These are phyloP conservation scores for Sanghuangporus sanghuang DNA, from an alignment of 1,284 basidiomycete genomes.

Conservation along the genomic window DNA sequence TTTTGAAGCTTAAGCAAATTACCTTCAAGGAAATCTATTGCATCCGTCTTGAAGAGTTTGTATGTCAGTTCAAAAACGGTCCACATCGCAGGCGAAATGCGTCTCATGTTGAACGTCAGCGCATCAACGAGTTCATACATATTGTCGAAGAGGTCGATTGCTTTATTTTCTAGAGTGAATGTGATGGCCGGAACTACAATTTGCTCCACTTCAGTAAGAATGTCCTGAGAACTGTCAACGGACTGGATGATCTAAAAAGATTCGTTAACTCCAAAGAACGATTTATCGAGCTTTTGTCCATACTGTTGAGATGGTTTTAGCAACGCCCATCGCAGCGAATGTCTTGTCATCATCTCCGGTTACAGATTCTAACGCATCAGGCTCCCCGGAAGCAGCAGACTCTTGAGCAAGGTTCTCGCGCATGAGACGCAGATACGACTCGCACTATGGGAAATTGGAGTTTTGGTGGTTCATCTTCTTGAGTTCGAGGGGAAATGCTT, in stretches of 20 bases:
- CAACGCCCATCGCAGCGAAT: constrained; percentile 79
- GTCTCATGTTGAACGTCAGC: constrained; percentile 77
- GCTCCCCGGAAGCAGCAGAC: constrained; percentile 39
- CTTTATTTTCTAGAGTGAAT: constrained; percentile 71
- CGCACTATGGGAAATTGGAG: constrained; percentile 44
- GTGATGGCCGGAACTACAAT: constrained; percentile 76
- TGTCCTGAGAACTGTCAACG: constrained; percentile 71
- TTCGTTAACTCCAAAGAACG: background rate
- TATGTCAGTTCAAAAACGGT: constrained; percentile 81
- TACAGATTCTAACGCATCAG: constrained; percentile 29
- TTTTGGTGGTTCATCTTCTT: background rate
- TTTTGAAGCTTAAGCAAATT: constrained; percentile 18
- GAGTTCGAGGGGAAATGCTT: constrained; percentile 23
- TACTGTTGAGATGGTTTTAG: constrained; percentile 76
- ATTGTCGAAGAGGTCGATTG: constrained; percentile 83
- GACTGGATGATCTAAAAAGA: constrained; percentile 56
- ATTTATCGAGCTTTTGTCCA: constrained; percentile 21
- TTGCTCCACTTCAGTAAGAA: constrained; percentile 76
- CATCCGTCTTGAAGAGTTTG: constrained; percentile 79
- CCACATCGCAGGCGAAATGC: constrained; percentile 83
- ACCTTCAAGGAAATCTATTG: constrained; percentile 85
- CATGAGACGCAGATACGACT: constrained; percentile 77
- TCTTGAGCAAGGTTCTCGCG: constrained; percentile 58
- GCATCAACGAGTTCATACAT: constrained; percentile 85
- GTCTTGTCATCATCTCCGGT: constrained; percentile 77